phyloP scores from a whole-genome alignment of 345 rosid species.

The Geranium brycei region DNA sequence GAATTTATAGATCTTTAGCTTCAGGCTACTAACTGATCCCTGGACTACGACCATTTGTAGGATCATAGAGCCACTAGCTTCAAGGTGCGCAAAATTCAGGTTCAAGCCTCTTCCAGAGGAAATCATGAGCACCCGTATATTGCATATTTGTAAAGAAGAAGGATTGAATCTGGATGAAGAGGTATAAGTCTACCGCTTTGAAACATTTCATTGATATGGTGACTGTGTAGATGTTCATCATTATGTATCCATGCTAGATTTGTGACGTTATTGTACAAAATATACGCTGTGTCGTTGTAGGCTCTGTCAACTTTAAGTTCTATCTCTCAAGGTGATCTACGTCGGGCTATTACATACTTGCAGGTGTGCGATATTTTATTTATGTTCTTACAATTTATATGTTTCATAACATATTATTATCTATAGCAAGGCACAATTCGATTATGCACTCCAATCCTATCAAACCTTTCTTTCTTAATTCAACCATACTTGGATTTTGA shows the following conservation, averaged over 20 bases:
- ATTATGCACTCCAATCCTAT: background rate
- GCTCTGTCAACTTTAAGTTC: constrained; percentile 78
- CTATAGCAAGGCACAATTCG: background rate
- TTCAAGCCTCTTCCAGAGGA: constrained; percentile 95
- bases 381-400: background rate
- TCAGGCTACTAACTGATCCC: constrained; percentile 8
- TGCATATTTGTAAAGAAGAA: constrained; percentile 81
- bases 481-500: no score
- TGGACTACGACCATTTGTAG: constrained; percentile 19
- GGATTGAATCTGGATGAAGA: constrained; percentile 58
- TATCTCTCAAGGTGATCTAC: constrained; percentile 94
- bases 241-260: background rate
- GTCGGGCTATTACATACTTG: constrained; percentile 88
- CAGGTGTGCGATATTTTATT: constrained; percentile 36
- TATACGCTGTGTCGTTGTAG: constrained; percentile 21
- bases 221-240: constrained; percentile 1
- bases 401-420: background rate
- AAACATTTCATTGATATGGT: constrained; percentile 9
- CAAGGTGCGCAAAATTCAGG: constrained; percentile 98
- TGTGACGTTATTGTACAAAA: background rate
- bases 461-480: no score
- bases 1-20: background rate
- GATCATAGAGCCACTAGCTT: constrained; percentile 98
- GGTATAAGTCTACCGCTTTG: constrained; percentile 28
- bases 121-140: constrained; percentile 65